Conservation (phyloP, 768 basidiomycete genomes). For the Russula emetica region DNA sequence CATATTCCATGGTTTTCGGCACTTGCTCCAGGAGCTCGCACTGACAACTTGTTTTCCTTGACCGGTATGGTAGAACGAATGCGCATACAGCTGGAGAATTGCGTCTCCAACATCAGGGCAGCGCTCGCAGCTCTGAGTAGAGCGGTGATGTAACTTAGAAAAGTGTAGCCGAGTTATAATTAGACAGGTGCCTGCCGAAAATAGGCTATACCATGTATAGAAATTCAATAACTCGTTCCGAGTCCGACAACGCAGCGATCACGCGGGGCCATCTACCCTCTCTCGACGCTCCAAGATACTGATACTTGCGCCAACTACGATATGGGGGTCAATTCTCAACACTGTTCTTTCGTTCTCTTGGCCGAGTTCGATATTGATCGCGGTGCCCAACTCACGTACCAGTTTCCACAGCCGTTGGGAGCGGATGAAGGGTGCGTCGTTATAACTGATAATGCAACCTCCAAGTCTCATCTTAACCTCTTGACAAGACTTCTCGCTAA, state of each 20-base stretch:
- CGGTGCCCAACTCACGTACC: conserved; percentile 90
- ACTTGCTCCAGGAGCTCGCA: background rate
- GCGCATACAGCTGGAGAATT: conserved; percentile 21
- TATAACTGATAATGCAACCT: background rate
- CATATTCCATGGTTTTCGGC: background rate
- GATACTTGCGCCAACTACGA: background rate
- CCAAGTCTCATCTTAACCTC: background rate
- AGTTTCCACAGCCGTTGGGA: conserved; percentile 92
- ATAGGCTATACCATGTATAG: conserved; percentile 12
- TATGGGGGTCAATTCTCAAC: conserved; percentile 64
- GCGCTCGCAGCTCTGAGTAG: conserved; percentile 19
- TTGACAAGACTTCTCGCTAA: conserved; percentile 78
- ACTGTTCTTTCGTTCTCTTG: conserved; percentile 88
- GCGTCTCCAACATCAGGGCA: conserved; percentile 23
- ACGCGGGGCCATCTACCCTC: background rate
- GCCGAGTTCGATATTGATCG: conserved; percentile 99
- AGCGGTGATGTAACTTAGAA: conserved; percentile 19
- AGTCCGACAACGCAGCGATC: too few relatives aligned
- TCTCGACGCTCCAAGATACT: background rate
- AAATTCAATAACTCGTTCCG: background rate
- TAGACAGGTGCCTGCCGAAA: background rate
- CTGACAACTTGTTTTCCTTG: conserved; percentile 10
- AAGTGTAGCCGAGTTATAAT: background rate
- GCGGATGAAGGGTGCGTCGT: conserved; percentile 83
- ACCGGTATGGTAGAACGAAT: conserved; percentile 17